Percentiles rank a stretch among this genome's conserved stretches.
phyloP scores from a whole-genome alignment of 192 early-diverging fungal genomes.

The Linnemannia exigua region DNA sequence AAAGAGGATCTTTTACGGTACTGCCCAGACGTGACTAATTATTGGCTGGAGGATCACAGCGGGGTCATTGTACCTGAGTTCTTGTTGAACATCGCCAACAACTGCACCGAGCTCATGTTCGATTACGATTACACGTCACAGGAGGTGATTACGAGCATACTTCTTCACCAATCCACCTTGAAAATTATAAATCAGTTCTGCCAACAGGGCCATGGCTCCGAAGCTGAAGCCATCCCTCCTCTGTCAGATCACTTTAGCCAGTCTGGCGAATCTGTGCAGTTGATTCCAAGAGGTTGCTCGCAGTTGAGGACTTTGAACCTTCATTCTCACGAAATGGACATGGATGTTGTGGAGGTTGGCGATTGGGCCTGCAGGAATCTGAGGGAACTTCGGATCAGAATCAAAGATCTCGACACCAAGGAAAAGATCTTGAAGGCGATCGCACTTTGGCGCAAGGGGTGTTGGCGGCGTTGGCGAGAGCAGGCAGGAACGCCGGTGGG shows the following conservation, averaged over 20 bases:
- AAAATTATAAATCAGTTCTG: neutral
- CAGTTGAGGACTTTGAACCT: neutral
- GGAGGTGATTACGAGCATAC: neutral
- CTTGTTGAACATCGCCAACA: neutral
- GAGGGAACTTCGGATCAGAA: neutral
- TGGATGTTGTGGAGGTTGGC: neutral
- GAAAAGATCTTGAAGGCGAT: neutral
- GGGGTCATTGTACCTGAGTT: neutral
- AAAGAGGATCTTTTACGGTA: neutral
- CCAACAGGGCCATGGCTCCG: neutral
- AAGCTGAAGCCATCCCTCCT: neutral
- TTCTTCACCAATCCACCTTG: neutral
- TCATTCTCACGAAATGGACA: neutral
- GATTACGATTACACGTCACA: neutral
- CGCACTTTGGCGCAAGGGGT: neutral
- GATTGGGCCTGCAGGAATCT: neutral
- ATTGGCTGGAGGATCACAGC: neutral
- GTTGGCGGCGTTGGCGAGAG: neutral
- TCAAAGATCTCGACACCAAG: conserved; percentile 12
- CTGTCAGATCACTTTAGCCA: neutral
- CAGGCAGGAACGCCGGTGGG: neutral
- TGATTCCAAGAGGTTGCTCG: neutral
- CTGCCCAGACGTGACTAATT: neutral
- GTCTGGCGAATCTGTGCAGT: neutral
- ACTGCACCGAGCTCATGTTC: neutral